A percentile compares a stretch with the other conserved stretches of the same genome.
Evolutionary conservation across 208 protist genomes (phyloP).

Genomic region (Acanthamoeba royreba): DNA sequence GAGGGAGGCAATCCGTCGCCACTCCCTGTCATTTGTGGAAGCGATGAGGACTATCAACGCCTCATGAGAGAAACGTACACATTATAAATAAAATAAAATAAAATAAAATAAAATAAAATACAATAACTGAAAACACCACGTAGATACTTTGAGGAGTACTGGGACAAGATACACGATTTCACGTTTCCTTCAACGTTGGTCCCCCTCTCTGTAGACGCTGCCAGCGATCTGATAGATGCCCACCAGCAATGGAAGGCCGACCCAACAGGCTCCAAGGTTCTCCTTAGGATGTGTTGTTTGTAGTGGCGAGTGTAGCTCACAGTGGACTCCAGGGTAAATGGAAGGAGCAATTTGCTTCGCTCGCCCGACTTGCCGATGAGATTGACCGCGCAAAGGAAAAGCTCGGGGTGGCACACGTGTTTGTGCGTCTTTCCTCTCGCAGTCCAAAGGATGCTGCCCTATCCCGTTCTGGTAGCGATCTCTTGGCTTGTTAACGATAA

Average conservation of each 20-base stretch:
- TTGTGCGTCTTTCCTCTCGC: slow-evolving; percentile 34
- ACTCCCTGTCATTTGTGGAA: not conserved
- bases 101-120: too few species aligned
- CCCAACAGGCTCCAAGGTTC: not conserved
- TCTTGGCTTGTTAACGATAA: too few species aligned
- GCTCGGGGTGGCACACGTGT: not conserved
- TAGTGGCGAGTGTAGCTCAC: not conserved
- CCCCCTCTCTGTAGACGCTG: not conserved
- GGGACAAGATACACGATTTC: slow-evolving; percentile 16
- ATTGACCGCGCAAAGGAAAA: not conserved
- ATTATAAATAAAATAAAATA: not conserved
- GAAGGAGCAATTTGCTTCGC: not conserved
- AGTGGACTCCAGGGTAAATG: not conserved
- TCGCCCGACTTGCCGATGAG: not conserved
- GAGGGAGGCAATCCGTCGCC: not conserved
- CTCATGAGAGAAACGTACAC: not conserved
- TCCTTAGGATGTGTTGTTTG: not conserved
- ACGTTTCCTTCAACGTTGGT: slow-evolving; percentile 41
- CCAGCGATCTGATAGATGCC: not conserved
- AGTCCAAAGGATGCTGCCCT: slow-evolving; percentile 32
- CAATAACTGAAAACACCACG: not conserved
- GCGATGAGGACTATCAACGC: not conserved
- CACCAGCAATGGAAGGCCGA: not conserved
- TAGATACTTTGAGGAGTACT: slow-evolving; percentile 57
- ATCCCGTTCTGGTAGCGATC: not conserved